Evolutionary conservation across 345 rosid species (phyloP).

Genomic region (Eucalyptus erythrocorys): DNA sequence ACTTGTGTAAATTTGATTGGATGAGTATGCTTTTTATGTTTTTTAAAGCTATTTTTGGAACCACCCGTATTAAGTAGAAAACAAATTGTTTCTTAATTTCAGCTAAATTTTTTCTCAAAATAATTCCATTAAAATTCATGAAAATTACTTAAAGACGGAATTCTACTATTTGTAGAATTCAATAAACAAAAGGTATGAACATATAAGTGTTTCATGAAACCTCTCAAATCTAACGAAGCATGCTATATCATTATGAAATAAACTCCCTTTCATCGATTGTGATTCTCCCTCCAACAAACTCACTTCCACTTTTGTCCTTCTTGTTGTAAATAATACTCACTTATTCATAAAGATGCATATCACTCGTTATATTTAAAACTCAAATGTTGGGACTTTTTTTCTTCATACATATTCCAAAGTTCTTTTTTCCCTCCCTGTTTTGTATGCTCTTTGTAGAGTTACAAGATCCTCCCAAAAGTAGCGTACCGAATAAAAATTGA

Average conservation of each 20-base stretch:
- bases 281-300: neutral
- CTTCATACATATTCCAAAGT: neutral
- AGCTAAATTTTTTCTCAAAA: neutral
- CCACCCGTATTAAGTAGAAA: neutral
- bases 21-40: neutral
- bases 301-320: neutral
- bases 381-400: neutral
- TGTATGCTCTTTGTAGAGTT: neutral
- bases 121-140: neutral
- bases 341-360: neutral
- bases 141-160: neutral
- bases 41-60: neutral
- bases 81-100: neutral
- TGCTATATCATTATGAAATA: neutral
- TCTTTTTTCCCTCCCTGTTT: neutral
- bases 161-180: neutral
- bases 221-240: neutral
- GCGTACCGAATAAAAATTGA: neutral
- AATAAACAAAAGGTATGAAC: neutral
- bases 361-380: neutral
- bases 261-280: neutral
- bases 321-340: neutral
- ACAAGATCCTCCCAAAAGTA: neutral
- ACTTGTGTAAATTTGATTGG: neutral
- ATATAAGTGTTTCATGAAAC: neutral